Percentiles rank a stretch among this genome's conserved stretches.
These are phyloP conservation scores for Strigomonas culicis DNA, from an alignment of 208 protist genomes.

Conservation along the genomic window DNA sequence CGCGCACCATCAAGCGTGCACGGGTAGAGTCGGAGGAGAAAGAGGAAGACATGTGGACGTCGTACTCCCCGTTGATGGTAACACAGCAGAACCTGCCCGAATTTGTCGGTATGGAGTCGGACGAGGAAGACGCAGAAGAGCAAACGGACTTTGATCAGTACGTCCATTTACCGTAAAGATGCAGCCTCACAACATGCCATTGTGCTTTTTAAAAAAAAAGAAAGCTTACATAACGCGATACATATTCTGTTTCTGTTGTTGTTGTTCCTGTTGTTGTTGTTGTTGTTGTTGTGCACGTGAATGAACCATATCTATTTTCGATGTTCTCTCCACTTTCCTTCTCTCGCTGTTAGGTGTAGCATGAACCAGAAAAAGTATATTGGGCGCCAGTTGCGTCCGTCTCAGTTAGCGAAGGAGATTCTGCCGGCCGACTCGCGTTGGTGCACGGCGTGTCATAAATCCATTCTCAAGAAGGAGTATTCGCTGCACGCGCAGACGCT, in stretches of 20 bases:
- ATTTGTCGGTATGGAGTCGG: slow-evolving; percentile 3
- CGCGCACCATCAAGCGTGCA: too few relatives aligned
- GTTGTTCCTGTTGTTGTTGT: slow-evolving; percentile 1
- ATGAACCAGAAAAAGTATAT: slow-evolving; percentile 68
- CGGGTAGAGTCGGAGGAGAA: too few relatives aligned
- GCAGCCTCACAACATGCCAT: too few relatives aligned
- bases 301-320: background rate
- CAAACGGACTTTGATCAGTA: slow-evolving; percentile 20
- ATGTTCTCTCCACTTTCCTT: background rate
- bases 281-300: background rate
- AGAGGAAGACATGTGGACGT: background rate
- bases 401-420: slow-evolving; percentile 67
- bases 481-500: slow-evolving; percentile 31
- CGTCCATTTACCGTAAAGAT: too few relatives aligned
- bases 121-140: slow-evolving; percentile 4
- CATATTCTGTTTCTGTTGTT: slow-evolving; percentile 6
- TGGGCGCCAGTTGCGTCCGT: slow-evolving; percentile 67
- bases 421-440: slow-evolving; percentile 68
- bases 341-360: background rate
- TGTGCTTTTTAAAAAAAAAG: too few relatives aligned
- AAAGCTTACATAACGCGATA: background rate
- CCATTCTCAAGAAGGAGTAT: slow-evolving; percentile 44
- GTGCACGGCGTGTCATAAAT: slow-evolving; percentile 73
- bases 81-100: slow-evolving; percentile 10
- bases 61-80: background rate